Conservation (phyloP, 2,329 filamentous ascomycete genomes). For the Chlorencoelia australis region DNA sequence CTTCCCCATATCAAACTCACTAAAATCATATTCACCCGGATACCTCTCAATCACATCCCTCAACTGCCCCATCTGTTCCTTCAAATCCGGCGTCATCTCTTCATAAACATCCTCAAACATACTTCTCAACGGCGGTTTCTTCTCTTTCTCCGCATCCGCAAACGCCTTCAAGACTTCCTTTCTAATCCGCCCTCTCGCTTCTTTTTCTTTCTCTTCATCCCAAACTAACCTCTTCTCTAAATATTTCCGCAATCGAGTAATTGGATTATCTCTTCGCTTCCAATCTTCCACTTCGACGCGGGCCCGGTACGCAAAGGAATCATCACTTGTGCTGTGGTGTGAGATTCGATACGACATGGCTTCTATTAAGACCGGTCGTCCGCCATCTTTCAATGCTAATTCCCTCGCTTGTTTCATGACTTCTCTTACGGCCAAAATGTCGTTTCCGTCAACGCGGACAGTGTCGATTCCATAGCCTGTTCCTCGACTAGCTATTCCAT, state of each 20-base stretch:
- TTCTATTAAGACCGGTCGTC: constrained; percentile 71
- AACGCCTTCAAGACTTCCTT: constrained; percentile 79
- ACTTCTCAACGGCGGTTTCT: constrained; percentile 59
- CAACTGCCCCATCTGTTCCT: constrained; percentile 66
- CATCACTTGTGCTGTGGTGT: constrained; percentile 93
- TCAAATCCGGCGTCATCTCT: constrained; percentile 69
- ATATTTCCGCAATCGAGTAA: constrained; percentile 79
- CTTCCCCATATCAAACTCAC: constrained; percentile 61
- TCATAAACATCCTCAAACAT: constrained; percentile 91
- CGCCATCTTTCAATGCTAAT: constrained; percentile 34
- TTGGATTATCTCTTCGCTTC: constrained; percentile 83
- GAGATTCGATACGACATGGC: constrained; percentile 98
- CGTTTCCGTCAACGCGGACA: constrained; percentile 87
- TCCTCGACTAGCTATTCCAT: constrained; percentile 79
- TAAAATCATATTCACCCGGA: constrained; percentile 83
- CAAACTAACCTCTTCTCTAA: constrained; percentile 75
- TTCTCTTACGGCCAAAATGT: constrained; percentile 80
- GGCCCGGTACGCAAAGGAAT: constrained; percentile 92
- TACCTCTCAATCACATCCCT: constrained; percentile 73
- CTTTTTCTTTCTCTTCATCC: constrained; percentile 75
- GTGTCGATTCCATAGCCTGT: constrained; percentile 92
- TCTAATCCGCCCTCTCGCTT: constrained; percentile 52
- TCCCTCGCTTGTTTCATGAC: constrained; percentile 72
- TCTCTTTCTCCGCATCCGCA: constrained; percentile 69
- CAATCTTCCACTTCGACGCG: constrained; percentile 90